Percentiles rank a stretch among this genome's conserved stretches.
Conservation (phyloP, 306 rosid species). For the Mimosa bimucronata region DNA sequence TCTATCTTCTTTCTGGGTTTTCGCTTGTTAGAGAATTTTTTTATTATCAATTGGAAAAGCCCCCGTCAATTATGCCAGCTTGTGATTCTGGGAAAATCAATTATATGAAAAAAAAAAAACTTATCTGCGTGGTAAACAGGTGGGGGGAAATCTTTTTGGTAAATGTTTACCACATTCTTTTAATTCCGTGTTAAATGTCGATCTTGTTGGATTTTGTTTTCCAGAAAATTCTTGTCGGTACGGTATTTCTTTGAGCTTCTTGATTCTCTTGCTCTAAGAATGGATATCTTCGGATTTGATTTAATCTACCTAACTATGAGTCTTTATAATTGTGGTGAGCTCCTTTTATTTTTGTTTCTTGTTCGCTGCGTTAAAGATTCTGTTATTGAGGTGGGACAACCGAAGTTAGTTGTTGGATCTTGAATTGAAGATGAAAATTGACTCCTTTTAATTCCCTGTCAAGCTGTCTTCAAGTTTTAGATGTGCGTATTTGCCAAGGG, state of each 20-base stretch:
- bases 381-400: neutral
- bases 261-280: slow-evolving; percentile 3
- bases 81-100: neutral
- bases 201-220: neutral
- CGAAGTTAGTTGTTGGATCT: slow-evolving; percentile 13
- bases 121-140: slow-evolving; percentile 15
- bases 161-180: slow-evolving; percentile 21
- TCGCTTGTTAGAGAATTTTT: neutral
- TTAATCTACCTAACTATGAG: neutral
- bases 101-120: neutral
- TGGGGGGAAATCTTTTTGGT: neutral
- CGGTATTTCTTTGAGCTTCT: slow-evolving; percentile 16
- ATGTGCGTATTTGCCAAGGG: slow-evolving; percentile 8
- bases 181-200: neutral
- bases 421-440: slow-evolving; percentile 33
- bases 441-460: slow-evolving; percentile 25
- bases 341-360: slow-evolving; percentile 8
- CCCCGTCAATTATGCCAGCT: neutral
- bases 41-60: neutral
- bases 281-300: slow-evolving; percentile 12
- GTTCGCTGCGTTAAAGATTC: slow-evolving; percentile 20
- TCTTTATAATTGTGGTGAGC: slow-evolving; percentile 8
- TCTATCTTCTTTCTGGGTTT: slow-evolving; percentile 5
- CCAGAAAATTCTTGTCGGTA: neutral
- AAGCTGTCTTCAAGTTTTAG: slow-evolving; percentile 2